Evolutionary conservation across 805 yeast genomes (phyloP), one percentile per base, ranked within the genome.

Genomic region (Debaryomyces hansenii): DNA sequence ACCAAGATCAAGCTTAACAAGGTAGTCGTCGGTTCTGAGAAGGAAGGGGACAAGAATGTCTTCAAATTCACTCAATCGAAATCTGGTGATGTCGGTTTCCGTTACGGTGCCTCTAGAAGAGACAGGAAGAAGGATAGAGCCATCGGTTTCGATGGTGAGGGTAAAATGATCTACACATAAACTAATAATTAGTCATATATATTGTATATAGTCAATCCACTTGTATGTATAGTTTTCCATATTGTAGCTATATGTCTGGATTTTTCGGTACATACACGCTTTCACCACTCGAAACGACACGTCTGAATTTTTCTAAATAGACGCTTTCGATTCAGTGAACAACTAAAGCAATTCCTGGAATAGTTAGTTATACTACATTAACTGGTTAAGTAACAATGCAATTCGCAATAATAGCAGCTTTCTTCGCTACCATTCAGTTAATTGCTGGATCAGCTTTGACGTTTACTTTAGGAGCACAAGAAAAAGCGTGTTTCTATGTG

Each of bases 31-130:
- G 94, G 90, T 14, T 75, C 79, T 44, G 74, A 80, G 54, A 69
- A 76, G 52, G 72, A 81, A 54, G 91, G 90, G 40, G 97, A 90
- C 58, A 80, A 84, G 60, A 67, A 79, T 43, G 77, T 77, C 43
- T 87, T 86, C 76, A 82, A 82, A 61, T 91, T 92, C 67, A 83
- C 86, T 16, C 78, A 83, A 51, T 85, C 90, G 38, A 82, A 78
- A 60, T 89, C 86, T 40, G 97, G 97, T 32, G 71, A 81, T 46
- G 94, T 90, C 44, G 99, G 98, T 42, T 82, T 72, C 78, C 83
- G 98, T 62, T 92, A 92, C 63, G 98, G 98, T 68, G 88, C 90
- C 35, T 80, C 90, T 15, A 77, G 84, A 54, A 88, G 97, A 72
- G 98, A 92, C 68, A 84, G 81, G 58, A 89, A 85, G 79, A 87